Base-by-base conservation (phyloP, 2,329 filamentous ascomycete species). In the Coniochaeta pulveracea region DNA sequence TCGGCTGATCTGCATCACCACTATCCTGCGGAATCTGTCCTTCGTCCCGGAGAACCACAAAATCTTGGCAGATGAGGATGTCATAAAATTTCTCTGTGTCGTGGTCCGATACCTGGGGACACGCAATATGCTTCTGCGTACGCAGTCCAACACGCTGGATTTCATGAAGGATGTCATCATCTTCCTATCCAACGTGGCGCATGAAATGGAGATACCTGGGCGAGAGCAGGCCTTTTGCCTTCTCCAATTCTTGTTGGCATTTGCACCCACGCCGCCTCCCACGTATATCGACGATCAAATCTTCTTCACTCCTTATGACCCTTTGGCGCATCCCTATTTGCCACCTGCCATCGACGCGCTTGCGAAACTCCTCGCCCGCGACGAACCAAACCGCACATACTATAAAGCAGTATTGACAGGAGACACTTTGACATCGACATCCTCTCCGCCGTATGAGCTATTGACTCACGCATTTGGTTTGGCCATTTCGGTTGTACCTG, bases 111-210 rank as follows among this genome's bases (percentile, higher is more conserved):
- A 91, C 43, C 67, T 96, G 10, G 91, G 89, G 19, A 95, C 88
- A 4, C 80, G 86, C 10, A 85, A 85, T 45, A 84, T 89, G 69
- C 69, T 96, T 19, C 61, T 96, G 26, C 76, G 85, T 24, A 85
- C 78, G 4, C 72, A 91, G 43, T 67, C 72, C 48, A 94, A 95
- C 56, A 91, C 83, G 1, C 64, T 95, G 43, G 91, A 98, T 55
- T 89, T 96, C 47, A 93, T 95, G 84, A 98, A 98, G 58, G 91
- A 98, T 54, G 66, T 86, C 19, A 75, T 96, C 37, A 80, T 85
- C 11, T 76, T 93, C 43, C 65, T 98, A 35, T 95, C 89, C 36
- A 96, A 98, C 54, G 75, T 93, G 30, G 78, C 86, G 6, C 76
- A 83, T 29, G 72, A 75, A 8, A 72, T 96, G 34, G 80, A 89